Percentiles rank a stretch among this genome's conserved stretches.
phyloP scores from a whole-genome alignment of 2,329 filamentous ascomycete genomes.

The Aspergillus aculeatus region DNA sequence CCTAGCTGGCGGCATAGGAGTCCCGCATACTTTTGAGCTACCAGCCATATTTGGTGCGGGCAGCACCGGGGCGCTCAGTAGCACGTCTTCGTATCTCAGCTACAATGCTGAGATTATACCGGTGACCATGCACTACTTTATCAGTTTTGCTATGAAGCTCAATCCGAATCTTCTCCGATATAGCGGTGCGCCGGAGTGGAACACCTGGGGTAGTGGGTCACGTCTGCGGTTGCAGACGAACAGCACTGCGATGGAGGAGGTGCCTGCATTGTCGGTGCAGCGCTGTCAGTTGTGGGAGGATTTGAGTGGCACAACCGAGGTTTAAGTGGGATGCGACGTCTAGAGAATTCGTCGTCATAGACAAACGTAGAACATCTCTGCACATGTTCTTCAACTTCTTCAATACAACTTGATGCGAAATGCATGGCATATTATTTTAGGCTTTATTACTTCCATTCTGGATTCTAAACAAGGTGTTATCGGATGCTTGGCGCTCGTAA shows the following conservation, averaged over 20 bases:
- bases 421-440: too few species aligned
- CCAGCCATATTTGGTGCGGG: constrained; percentile 30
- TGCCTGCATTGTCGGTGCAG: constrained; percentile 1
- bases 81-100: neutral
- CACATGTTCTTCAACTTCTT: too few species aligned
- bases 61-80: constrained; percentile 35
- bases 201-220: constrained; percentile 6
- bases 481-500: neutral
- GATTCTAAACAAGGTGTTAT: neutral
- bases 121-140: constrained; percentile 27
- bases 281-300: constrained; percentile 14
- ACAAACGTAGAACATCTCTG: too few species aligned
- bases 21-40: constrained; percentile 37
- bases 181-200: constrained; percentile 16
- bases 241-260: constrained; percentile 14
- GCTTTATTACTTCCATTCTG: too few species aligned
- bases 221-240: constrained; percentile 13
- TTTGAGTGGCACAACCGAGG: constrained; percentile 7
- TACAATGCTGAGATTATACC: constrained; percentile 23
- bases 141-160: constrained; percentile 25
- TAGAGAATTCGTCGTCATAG: too few species aligned
- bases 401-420: too few species aligned
- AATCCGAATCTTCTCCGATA: constrained; percentile 22
- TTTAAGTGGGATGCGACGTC: neutral
- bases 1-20: constrained; percentile 38